Evolutionary conservation across 306 rosid genomes (phyloP), one percentile per base, ranked within the genome.

Genomic region (Rosa persica): DNA sequence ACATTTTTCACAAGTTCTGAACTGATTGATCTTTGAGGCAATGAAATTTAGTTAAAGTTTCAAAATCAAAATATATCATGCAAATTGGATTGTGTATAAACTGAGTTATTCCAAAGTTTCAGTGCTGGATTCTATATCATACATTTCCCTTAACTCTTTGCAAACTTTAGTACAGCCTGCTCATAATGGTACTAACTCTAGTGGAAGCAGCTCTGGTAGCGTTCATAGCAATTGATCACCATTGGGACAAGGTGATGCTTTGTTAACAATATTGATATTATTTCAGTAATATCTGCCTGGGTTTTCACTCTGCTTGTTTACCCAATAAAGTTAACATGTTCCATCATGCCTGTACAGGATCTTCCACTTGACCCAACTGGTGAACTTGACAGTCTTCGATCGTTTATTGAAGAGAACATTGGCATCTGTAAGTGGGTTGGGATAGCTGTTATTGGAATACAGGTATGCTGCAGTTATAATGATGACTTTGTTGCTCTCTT

Each of bases 311-410:
- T 48, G 5, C 19, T 78, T 47, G 25, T 16, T 79, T 83, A 67
- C 54, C 67, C 64, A 23, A 68, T 58, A 51, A 34, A 62, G 66
- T 38, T 52, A 27, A 51, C 30, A 72, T 72, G 75, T 75, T 48
- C 22, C 38, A 76, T 88, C 51, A 65, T 84, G n/a, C 51, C 75
- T 83, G 61, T 75, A 79, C 83, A 96, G 99, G 97, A 93, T 86
- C 71, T 96, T 83, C 99, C 99, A 38, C 34, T 80, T 20, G 97
- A 96, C 84, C 92, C 98, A 11, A 96, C 98, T 5, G 98, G 98
- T 49, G 87, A 90, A 80, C 87, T 95, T 69, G 87, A 89, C 4
- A 82, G 79, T 83, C 87, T 96, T 76, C 84, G 81, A 74, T 71
- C 86, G 49, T 96, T 91, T 86, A 82, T 96, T 77, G 85, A 86